These are phyloP conservation scores for Xylariales sp. DNA, from an alignment of 2,329 filamentous ascomycete genomes.

Conservation along the genomic window DNA sequence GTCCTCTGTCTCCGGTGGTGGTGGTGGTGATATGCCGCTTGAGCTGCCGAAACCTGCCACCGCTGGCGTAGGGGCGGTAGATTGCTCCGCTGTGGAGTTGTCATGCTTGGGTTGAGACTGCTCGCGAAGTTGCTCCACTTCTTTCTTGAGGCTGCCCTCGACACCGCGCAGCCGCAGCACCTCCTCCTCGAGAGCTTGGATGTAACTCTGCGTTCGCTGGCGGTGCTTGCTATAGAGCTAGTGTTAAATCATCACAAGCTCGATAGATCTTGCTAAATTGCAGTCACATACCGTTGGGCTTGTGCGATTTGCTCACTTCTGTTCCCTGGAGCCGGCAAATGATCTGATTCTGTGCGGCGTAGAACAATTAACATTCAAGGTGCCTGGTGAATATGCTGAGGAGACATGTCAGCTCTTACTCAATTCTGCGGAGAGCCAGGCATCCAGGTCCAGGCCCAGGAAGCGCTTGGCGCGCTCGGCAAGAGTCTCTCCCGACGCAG, in stretches of 20 bases:
- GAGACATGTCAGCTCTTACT: too few relatives aligned
- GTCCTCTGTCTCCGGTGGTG: too few relatives aligned
- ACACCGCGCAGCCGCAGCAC: constrained; percentile 1
- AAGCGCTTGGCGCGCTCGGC: constrained; percentile 1
- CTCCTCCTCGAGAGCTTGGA: constrained; percentile 3
- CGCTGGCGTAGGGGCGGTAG: too few relatives aligned
- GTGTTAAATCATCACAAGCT: too few relatives aligned
- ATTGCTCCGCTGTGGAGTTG: too few relatives aligned
- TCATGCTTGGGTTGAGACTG: too few relatives aligned
- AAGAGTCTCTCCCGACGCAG: not conserved
- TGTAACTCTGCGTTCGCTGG: constrained; percentile 3
- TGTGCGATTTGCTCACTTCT: not conserved
- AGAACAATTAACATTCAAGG: too few relatives aligned
- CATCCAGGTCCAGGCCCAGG: not conserved
- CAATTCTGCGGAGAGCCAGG: not conserved
- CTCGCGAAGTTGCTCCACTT: not conserved
- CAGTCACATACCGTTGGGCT: not conserved
- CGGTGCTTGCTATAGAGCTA: not conserved
- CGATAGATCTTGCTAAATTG: not conserved
- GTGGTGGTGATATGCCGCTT: too few relatives aligned
- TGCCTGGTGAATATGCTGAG: too few relatives aligned
- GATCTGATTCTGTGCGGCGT: not conserved
- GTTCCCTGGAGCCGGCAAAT: not conserved
- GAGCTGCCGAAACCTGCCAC: too few relatives aligned
- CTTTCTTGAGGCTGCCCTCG: not conserved